These are phyloP conservation scores for Mesembryanthemum crystallinum DNA, from an alignment of 148 eudicot genomes.

Conservation along the genomic window DNA sequence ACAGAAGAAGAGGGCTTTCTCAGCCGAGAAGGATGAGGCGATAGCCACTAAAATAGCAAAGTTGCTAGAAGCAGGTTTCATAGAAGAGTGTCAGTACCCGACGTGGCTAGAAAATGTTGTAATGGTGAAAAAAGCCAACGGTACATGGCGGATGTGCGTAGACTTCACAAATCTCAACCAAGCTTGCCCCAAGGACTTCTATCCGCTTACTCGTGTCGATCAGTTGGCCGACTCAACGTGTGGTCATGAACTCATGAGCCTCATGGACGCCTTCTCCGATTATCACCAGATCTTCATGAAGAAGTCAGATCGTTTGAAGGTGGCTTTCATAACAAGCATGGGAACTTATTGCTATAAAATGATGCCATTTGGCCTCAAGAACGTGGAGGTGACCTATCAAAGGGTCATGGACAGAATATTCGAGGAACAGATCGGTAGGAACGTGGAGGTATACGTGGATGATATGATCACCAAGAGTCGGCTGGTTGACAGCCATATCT, in stretches of 20 bases:
- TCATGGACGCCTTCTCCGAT: neutral
- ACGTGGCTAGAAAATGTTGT: neutral
- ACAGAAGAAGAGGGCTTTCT: neutral
- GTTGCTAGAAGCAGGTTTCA: too few species aligned
- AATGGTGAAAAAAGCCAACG: neutral
- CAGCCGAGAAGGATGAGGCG: too few species aligned
- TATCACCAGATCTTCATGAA: neutral
- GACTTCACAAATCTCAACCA: neutral
- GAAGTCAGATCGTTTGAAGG: neutral
- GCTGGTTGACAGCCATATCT: neutral
- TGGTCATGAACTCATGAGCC: neutral
- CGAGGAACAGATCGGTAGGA: neutral
- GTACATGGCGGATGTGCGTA: neutral
- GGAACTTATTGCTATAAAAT: slow-evolving; percentile 1
- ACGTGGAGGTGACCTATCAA: neutral
- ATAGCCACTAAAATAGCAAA: too few species aligned
- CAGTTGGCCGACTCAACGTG: neutral
- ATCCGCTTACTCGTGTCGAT: neutral
- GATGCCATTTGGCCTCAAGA: slow-evolving; percentile 11
- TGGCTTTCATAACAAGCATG: neutral
- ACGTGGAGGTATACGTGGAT: slow-evolving; percentile 11
- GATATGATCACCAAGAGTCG: neutral
- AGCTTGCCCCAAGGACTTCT: neutral
- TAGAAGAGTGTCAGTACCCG: neutral
- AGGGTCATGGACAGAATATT: neutral